Evolutionary conservation across 768 basidiomycete genomes (phyloP).

Genomic region (Kwoniella botswanensis): DNA sequence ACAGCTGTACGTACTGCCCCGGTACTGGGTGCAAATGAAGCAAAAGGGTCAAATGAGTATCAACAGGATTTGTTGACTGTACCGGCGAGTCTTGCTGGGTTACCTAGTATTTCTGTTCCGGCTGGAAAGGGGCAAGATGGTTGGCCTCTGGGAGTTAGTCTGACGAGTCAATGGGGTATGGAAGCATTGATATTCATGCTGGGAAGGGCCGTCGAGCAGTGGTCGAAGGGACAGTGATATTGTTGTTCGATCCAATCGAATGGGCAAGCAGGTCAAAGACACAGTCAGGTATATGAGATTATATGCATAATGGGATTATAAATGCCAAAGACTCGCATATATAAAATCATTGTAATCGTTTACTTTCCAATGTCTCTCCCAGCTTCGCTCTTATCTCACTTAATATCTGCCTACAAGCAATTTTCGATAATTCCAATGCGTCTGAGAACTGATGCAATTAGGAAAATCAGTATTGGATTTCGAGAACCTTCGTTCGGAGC

Average conservation of each 20-base stretch:
- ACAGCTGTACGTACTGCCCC: constrained; percentile 88
- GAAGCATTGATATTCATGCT: constrained; percentile 49
- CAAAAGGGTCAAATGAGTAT: constrained; percentile 67
- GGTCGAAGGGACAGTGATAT: constrained; percentile 11
- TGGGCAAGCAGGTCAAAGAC: too few relatives aligned
- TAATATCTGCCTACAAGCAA: constrained; percentile 31
- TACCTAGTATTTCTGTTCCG: constrained; percentile 82
- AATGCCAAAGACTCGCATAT: constrained; percentile 5
- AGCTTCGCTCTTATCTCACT: constrained; percentile 21
- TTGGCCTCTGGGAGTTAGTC: constrained; percentile 83
- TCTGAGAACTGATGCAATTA: constrained; percentile 28
- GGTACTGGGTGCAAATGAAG: constrained; percentile 61
- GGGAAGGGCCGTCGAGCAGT: constrained; percentile 35
- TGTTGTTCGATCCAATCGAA: neutral
- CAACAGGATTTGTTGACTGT: constrained; percentile 91
- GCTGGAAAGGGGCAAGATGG: constrained; percentile 62
- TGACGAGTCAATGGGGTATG: constrained; percentile 85
- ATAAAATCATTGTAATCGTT: constrained; percentile 3
- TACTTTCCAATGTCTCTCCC: constrained; percentile 24
- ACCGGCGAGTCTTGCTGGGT: constrained; percentile 85
- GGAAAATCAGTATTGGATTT: neutral
- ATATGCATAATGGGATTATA: neutral
- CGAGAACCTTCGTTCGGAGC: too few relatives aligned
- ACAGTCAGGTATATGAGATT: too few relatives aligned
- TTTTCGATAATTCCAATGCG: constrained; percentile 31